Evolutionary conservation across 495 filamentous ascomycete genomes (phyloP).

Genomic region (Aspergillus coremiiformis): DNA sequence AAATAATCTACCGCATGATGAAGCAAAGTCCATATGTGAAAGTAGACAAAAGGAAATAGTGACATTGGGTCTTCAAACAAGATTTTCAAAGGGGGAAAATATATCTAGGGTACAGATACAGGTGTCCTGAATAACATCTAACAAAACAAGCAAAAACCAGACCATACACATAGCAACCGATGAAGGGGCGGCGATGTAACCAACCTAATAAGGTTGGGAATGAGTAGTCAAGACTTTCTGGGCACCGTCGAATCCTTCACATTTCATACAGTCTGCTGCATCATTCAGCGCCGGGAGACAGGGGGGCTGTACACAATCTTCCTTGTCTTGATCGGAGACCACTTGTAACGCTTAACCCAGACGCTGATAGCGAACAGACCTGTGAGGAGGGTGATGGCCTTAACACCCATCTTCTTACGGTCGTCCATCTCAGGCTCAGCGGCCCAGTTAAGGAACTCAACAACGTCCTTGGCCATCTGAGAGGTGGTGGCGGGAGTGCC

Average conservation of each 20-base stretch:
- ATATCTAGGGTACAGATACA: constrained; percentile 49
- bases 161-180: constrained; percentile 31
- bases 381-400: constrained; percentile 71
- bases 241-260: constrained; percentile 25
- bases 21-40: not conserved
- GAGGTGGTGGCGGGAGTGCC: constrained; percentile 87
- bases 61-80: constrained; percentile 27
- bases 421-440: constrained; percentile 99
- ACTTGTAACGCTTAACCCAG: constrained; percentile 99
- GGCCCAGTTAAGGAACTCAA: constrained; percentile 98
- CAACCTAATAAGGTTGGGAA: constrained; percentile 23
- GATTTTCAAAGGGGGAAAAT: constrained; percentile 41
- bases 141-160: constrained; percentile 37
- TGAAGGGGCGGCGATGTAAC: constrained; percentile 21
- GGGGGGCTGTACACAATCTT: constrained; percentile 86
- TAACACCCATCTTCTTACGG: constrained; percentile 98
- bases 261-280: constrained; percentile 29
- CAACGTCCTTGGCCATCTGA: constrained; percentile 99
- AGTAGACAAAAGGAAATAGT: constrained; percentile 38
- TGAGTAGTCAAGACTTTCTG: constrained; percentile 25
- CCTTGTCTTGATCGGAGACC: constrained; percentile 87
- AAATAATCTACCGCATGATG: not conserved
- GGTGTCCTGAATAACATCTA: constrained; percentile 39
- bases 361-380: constrained; percentile 80
- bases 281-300: constrained; percentile 39